These are phyloP conservation scores for Dendrothele bispora DNA, from an alignment of 768 basidiomycete genomes.

Conservation along the genomic window DNA sequence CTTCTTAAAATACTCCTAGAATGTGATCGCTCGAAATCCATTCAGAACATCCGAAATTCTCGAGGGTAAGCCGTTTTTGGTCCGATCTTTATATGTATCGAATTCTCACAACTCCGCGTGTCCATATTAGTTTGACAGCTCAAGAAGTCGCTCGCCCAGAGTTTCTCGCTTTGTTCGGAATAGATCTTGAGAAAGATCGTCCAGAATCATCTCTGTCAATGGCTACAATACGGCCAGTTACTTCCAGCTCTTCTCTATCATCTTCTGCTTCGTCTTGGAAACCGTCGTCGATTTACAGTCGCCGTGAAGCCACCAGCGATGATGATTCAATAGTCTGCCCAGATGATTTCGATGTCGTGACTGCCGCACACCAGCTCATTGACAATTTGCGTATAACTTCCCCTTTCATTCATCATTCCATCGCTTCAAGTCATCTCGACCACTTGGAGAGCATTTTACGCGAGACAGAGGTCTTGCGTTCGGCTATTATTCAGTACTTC, in stretches of 20 bases:
- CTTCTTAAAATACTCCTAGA: constrained; percentile 64
- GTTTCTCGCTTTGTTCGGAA: constrained; percentile 60
- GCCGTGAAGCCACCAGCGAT: constrained; percentile 24
- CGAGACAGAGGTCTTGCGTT: constrained; percentile 47
- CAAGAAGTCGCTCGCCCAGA: constrained; percentile 68
- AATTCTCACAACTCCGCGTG: not conserved
- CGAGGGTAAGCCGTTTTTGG: constrained; percentile 67
- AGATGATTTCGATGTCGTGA: constrained; percentile 47
- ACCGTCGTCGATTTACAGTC: constrained; percentile 15
- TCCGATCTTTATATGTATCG: not conserved
- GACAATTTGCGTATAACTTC: constrained; percentile 54
- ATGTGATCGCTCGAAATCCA: constrained; percentile 55
- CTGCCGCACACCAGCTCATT: constrained; percentile 48
- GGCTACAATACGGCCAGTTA: constrained; percentile 50
- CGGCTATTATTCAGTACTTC: constrained; percentile 49
- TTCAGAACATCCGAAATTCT: constrained; percentile 64
- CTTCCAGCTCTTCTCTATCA: constrained; percentile 51
- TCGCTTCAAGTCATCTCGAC: constrained; percentile 36
- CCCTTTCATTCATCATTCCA: constrained; percentile 36
- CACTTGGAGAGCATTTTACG: constrained; percentile 45
- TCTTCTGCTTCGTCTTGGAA: constrained; percentile 41
- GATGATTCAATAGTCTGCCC: constrained; percentile 33
- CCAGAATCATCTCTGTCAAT: constrained; percentile 54
- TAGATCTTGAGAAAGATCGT: constrained; percentile 46
- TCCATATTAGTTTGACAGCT: constrained; percentile 41